Base-by-base conservation (phyloP, 257 asterid genomes). In the Lithospermum erythrorhizon region DNA sequence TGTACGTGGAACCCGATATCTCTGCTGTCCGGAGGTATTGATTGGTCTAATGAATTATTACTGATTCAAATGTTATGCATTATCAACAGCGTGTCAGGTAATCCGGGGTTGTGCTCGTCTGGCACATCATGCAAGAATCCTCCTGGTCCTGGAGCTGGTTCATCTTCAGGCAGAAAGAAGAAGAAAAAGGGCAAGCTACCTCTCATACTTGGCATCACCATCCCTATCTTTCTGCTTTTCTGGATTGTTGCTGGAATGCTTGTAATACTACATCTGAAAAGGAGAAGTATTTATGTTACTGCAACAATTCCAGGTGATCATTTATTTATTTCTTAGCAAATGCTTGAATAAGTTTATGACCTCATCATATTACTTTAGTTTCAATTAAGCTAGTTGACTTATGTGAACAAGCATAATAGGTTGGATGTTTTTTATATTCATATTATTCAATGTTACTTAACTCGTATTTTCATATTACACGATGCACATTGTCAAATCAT, bases 81-180 rank as follows among this genome's bases (percentile, higher is more conserved):
- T 27, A 27, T 27, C 30, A 6, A 27, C 72, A 82, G 94, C 65
- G 71, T 76, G 68, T 59, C 73, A 5, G 89, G 85, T 1, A 85
- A 85, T 78, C 76, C 77, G 19, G 66, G 48, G 20, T 48, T 85
- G 65, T 82, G 94, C 74, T 57, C 69, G 48, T 47, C 89, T 6
- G 76, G 70, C 59, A 61, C 52, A 9, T 64, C 76, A 10, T 83
- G 90, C 68, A 63, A 63, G 32, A 58, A 19, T 32, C 72, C 8
- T 57, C 61, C 4, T 57, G 76, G 22, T 9, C 56, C 32, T 61
- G 55, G 66, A 29, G 57, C 62, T 1, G 41, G 49, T 5, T 14
- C 15, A 4, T 55, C 67, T 6, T 32, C 67, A 0, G 21, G 29
- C 5, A 61, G 56, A 3, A 67, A 19, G 23, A 65, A 65, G 61